A percentile compares a stretch with the other conserved stretches of the same genome.
Conservation (phyloP, 208 protist species). For the Wallacemonas sp. region DNA sequence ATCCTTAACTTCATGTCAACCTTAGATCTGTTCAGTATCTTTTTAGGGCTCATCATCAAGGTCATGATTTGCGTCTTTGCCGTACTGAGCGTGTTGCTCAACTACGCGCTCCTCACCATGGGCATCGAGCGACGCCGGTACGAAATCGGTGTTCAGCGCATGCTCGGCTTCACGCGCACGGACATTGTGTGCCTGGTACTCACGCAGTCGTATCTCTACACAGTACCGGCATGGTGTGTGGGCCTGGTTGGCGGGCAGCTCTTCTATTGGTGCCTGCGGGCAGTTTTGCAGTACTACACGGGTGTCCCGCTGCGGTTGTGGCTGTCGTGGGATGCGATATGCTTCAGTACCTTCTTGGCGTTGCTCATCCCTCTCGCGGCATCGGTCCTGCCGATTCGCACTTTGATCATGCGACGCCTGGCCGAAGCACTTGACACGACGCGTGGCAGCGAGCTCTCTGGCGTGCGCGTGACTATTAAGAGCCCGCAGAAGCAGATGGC, state of each 20-base stretch:
- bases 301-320: conserved; percentile 31
- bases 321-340: conserved; percentile 41
- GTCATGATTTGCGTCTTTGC: conserved; percentile 84
- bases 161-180: conserved; percentile 77
- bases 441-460: conserved; percentile 28
- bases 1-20: conserved; percentile 61
- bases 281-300: conserved; percentile 31
- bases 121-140: conserved; percentile 91
- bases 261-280: conserved; percentile 39
- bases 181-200: conserved; percentile 59
- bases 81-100: conserved; percentile 86
- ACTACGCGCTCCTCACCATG: conserved; percentile 94
- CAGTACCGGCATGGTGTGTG: conserved; percentile 76
- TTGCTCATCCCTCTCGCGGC: conserved; percentile 83
- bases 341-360: conserved; percentile 68
- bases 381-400: conserved; percentile 84
- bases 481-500: not conserved
- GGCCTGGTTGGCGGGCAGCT: conserved; percentile 76
- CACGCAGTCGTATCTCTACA: conserved; percentile 63
- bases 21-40: conserved; percentile 80
- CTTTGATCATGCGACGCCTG: conserved; percentile 65
- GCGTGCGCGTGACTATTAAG: conserved; percentile 75
- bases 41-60: conserved; percentile 90
- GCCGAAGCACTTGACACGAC: conserved; percentile 84
- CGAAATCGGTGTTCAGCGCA: conserved; percentile 93